These are phyloP conservation scores for Alternaria sp. DNA, from an alignment of 2,329 filamentous ascomycete genomes.

Conservation along the genomic window DNA sequence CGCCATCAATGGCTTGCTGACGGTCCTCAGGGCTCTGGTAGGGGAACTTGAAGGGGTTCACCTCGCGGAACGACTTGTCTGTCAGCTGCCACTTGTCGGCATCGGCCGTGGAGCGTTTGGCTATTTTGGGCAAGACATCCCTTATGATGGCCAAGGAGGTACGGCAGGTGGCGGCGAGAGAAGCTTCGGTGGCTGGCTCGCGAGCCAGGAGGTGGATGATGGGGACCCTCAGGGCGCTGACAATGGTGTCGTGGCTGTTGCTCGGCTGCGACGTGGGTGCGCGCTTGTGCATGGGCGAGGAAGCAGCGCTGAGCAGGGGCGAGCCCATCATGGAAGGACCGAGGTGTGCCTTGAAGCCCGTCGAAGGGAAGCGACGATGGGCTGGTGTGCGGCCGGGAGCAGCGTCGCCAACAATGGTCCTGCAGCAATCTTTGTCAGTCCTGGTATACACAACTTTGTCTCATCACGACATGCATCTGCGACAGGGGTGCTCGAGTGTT, in stretches of 20 bases:
- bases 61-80: constrained; percentile 68
- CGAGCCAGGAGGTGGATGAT: constrained; percentile 64
- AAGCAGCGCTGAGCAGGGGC: constrained; percentile 50
- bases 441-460: constrained; percentile 24
- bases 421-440: constrained; percentile 45
- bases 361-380: constrained; percentile 50
- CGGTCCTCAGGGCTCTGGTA: constrained; percentile 66
- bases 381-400: constrained; percentile 43
- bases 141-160: constrained; percentile 39
- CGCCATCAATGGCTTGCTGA: constrained; percentile 68
- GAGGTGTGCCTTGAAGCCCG: constrained; percentile 49
- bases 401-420: constrained; percentile 49
- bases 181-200: constrained; percentile 42
- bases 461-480: constrained; percentile 9
- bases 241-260: constrained; percentile 41
- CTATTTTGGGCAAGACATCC: constrained; percentile 60
- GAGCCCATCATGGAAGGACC: constrained; percentile 51
- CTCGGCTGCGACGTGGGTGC: constrained; percentile 55
- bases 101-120: constrained; percentile 59
- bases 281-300: constrained; percentile 47
- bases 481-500: constrained; percentile 23
- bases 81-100: constrained; percentile 57
- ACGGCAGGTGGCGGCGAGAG: constrained; percentile 44
- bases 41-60: constrained; percentile 69
- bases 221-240: constrained; percentile 56